Evolutionary conservation across 495 filamentous ascomycete genomes (phyloP).

Genomic region (Geopyxis carbonaria): DNA sequence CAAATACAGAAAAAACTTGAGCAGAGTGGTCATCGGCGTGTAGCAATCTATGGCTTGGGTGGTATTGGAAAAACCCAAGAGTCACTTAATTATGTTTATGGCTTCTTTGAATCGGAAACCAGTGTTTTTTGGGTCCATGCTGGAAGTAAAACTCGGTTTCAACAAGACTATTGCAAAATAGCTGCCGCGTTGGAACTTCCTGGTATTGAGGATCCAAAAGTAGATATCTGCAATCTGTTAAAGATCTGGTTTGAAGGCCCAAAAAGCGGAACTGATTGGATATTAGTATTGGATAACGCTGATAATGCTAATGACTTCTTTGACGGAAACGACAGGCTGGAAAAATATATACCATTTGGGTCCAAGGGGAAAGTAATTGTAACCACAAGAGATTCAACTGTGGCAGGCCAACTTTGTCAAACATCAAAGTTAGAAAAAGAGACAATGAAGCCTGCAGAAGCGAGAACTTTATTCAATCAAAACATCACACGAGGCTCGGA

Average conservation of each 20-base stretch:
- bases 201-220: slow-evolving; percentile 8
- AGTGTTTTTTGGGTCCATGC: slow-evolving; percentile 15
- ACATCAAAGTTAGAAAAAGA: neutral
- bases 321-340: neutral
- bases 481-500: neutral
- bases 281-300: slow-evolving; percentile 15
- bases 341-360: slow-evolving; percentile 12
- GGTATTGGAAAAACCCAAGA: slow-evolving; percentile 2
- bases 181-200: slow-evolving; percentile 5
- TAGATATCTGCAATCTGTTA: slow-evolving; percentile 5
- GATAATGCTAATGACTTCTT: slow-evolving; percentile 12
- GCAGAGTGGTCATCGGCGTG: neutral
- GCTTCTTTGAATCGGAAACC: too few species aligned
- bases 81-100: slow-evolving; percentile 5
- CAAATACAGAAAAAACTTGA: neutral
- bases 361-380: slow-evolving; percentile 22
- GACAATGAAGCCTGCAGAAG: neutral
- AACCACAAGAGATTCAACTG: slow-evolving; percentile 23
- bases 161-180: slow-evolving; percentile 12
- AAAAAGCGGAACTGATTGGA: slow-evolving; percentile 10
- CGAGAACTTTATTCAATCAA: neutral
- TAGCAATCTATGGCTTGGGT: slow-evolving; percentile 4
- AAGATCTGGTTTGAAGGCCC: slow-evolving; percentile 12
- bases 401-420: slow-evolving; percentile 5
- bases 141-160: slow-evolving; percentile 7